Base-by-base conservation (phyloP, 2,329 filamentous ascomycete genomes). In the Colletotrichum melonis region DNA sequence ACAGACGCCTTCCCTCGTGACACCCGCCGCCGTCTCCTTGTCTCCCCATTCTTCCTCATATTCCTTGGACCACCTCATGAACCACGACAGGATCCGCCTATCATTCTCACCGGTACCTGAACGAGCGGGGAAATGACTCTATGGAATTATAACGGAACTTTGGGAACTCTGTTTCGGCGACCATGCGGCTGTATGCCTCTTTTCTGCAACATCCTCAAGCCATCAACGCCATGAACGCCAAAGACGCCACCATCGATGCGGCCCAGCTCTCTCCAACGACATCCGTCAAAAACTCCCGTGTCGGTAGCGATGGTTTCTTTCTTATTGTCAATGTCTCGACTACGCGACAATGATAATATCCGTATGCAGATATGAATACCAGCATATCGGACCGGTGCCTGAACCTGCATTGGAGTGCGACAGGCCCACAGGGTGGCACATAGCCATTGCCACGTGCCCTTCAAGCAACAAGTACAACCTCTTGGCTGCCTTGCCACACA, bases 321-420 rank as follows among this genome's bases (percentile, higher is more conserved):
- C 60, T 63, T 63, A 54, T 24, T 30, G 42, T 42, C 60, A 63
- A 54, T 54, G 60, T 63, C 42, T 64, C 22, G 22, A 42, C 38
- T 42, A 19, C 1, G 38, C 38, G 38, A 42, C 38, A 7, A 56
- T 19, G 28, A 8, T 22, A 16, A 11, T 42, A 19, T 19, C 38
- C 38, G 19, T 28, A 11, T 4, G 22, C 22, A 5, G 8, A 24
- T 22, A 52, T 42, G 12, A 35, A 32, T 9, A 14, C 6, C 56
- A 16, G 32, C 19, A n/a, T 49, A 49, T 4, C 42, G 42, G 42
- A 49, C 8, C 42, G 19, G 42, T 49, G 42, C 42, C 19, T 49
- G 16, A 49, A n/a, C 16, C 42, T 49, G 42, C 8, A 42, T 42
- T 6, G 14, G 32, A 32, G 30, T n/a, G 35, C 24, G 32, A 60